Percentiles rank a stretch among this genome's conserved stretches.
Conservation (phyloP, 1,284 basidiomycete genomes). For the Microbotryum intermedium region DNA sequence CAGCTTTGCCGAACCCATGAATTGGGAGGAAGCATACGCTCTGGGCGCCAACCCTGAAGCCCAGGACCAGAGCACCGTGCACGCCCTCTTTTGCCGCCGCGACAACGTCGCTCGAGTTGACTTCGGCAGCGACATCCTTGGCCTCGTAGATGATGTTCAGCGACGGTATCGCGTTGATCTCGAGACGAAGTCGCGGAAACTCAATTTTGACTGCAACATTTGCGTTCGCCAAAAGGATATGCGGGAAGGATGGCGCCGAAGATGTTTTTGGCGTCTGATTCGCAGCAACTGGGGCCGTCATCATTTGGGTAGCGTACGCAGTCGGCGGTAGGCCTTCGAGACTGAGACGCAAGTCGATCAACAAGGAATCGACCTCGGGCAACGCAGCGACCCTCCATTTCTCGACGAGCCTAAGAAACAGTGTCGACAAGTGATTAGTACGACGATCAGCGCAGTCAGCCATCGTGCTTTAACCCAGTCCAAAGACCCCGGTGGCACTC, state of each 20-base stretch:
- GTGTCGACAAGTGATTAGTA: neutral
- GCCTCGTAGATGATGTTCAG: conserved; percentile 23
- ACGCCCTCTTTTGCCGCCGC: neutral
- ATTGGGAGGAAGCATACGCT: conserved; percentile 52
- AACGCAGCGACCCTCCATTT: conserved; percentile 4
- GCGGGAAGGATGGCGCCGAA: no score
- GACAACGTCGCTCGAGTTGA: neutral
- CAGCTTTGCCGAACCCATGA: neutral
- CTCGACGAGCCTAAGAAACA: conserved; percentile 8
- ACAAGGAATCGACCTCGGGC: conserved; percentile 13
- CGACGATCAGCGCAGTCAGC: no score
- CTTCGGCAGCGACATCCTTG: conserved; percentile 3
- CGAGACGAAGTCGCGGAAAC: conserved; percentile 13
- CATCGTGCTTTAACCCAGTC: neutral
- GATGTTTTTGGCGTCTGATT: no score
- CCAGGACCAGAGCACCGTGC: conserved; percentile 46
- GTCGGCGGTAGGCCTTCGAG: conserved; percentile 7
- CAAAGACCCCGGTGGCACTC: neutral
- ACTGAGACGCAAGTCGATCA: conserved; percentile 9
- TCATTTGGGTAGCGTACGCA: no score
- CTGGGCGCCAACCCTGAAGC: conserved; percentile 56
- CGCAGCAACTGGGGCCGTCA: no score
- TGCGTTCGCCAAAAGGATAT: neutral
- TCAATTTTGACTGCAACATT: conserved; percentile 8
- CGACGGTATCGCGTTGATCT: conserved; percentile 26